phyloP scores from a whole-genome alignment of 2,329 filamentous ascomycete species.

The Aphanoascus verrucosus region DNA sequence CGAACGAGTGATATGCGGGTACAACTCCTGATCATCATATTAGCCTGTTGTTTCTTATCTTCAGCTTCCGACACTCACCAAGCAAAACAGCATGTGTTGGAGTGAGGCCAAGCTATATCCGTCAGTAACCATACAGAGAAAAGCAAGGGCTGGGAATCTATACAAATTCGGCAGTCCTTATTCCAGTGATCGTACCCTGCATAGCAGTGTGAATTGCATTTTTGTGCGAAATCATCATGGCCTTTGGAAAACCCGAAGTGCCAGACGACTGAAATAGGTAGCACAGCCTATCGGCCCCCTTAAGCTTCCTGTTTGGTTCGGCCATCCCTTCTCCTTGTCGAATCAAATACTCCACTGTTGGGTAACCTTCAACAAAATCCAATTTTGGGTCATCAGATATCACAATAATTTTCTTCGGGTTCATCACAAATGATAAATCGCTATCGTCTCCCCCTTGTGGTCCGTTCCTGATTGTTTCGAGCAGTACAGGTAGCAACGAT shows the following conservation, averaged over 20 bases:
- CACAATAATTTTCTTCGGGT: constrained; percentile 12
- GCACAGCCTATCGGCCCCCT: constrained; percentile 10
- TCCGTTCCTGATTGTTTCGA: constrained; percentile 4
- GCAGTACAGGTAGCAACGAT: constrained; percentile 12
- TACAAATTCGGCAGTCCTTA: constrained; percentile 10
- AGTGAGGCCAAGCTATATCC: constrained; percentile 3
- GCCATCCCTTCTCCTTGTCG: constrained; percentile 9
- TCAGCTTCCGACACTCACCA: neutral
- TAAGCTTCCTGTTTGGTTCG: constrained; percentile 4
- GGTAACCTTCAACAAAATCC: constrained; percentile 11
- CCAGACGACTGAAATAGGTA: constrained; percentile 15
- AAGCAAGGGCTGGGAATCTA: neutral
- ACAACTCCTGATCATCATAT: constrained; percentile 6
- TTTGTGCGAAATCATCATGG: constrained; percentile 16
- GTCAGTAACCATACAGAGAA: neutral
- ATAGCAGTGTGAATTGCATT: constrained; percentile 13
- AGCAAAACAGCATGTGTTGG: constrained; percentile 4
- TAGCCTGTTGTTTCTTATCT: neutral
- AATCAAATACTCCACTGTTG: constrained; percentile 11
- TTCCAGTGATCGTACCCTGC: constrained; percentile 11
- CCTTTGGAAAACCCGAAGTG: constrained; percentile 13
- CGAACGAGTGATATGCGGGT: constrained; percentile 11
- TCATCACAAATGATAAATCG: constrained; percentile 6
- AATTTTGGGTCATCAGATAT: constrained; percentile 12
- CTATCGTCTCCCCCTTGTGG: constrained; percentile 2